These are phyloP conservation scores for Curvularia lunata DNA, from an alignment of 2,329 filamentous ascomycete genomes.

Conservation along the genomic window DNA sequence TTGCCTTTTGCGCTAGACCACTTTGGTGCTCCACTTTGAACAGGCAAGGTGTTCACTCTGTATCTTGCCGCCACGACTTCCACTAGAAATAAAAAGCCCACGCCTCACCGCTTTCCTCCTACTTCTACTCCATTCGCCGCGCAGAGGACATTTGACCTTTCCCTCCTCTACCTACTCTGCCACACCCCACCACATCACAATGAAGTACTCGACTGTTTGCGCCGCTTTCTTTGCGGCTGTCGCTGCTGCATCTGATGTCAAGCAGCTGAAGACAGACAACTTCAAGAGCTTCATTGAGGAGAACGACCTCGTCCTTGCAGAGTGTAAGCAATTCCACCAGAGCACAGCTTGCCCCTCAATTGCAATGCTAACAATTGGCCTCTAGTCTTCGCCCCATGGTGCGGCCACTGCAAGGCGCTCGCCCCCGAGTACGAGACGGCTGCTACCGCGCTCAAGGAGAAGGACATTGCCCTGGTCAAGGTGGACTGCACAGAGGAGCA, in stretches of 20 bases:
- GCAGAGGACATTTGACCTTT: conserved; percentile 24
- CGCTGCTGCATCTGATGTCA: conserved; percentile 77
- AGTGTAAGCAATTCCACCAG: conserved; percentile 70
- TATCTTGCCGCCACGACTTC: conserved; percentile 27
- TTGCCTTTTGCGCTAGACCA: conserved; percentile 8
- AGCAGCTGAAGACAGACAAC: conserved; percentile 81
- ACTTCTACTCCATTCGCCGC: conserved; percentile 25
- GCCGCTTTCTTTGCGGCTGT: conserved; percentile 61
- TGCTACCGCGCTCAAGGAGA: conserved; percentile 83
- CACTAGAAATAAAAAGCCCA: conserved; percentile 30
- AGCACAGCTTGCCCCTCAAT: neutral
- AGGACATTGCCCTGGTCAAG: conserved; percentile 84
- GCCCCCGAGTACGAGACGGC: conserved; percentile 90
- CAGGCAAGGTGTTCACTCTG: conserved; percentile 16
- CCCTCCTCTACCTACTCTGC: conserved; percentile 12
- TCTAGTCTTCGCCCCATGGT: conserved; percentile 92
- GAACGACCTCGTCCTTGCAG: conserved; percentile 88
- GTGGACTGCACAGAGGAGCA: conserved; percentile 94
- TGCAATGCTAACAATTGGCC: conserved; percentile 47
- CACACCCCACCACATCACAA: conserved; percentile 28
- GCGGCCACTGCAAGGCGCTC: conserved; percentile 97
- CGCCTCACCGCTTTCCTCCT: conserved; percentile 23
- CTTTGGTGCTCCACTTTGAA: conserved; percentile 6
- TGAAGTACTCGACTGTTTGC: conserved; percentile 48
- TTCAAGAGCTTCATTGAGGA: conserved; percentile 86